Evolutionary conservation across 1,284 basidiomycete species (phyloP).

Genomic region (Trichosporon sp.): DNA sequence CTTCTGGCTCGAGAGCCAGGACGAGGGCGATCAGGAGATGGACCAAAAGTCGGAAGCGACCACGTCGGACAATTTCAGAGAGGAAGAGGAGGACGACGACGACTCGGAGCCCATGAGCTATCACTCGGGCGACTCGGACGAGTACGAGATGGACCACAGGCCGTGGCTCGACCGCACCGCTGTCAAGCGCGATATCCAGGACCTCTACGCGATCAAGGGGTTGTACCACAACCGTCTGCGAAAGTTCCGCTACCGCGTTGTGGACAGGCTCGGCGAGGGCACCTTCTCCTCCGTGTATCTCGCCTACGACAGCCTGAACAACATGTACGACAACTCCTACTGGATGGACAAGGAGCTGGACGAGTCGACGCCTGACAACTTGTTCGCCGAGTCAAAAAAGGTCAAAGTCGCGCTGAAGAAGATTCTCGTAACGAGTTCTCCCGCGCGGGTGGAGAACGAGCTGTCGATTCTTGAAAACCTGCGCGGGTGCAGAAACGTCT

Average conservation of each 20-base stretch:
- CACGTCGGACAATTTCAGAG: not conserved
- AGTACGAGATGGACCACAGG: conserved; percentile 45
- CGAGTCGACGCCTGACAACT: conserved; percentile 23
- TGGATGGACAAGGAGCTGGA: conserved; percentile 62
- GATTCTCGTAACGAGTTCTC: conserved; percentile 94
- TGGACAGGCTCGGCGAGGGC: conserved; percentile 89
- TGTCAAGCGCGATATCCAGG: conserved; percentile 67
- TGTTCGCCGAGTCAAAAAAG: conserved; percentile 2
- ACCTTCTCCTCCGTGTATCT: conserved; percentile 99
- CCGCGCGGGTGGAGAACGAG: conserved; percentile 88
- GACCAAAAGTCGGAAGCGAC: not conserved
- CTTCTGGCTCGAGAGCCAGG: conserved; percentile 32
- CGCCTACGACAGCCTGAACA: conserved; percentile 71
- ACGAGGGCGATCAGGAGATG: conserved; percentile 14
- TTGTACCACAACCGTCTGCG: conserved; percentile 9
- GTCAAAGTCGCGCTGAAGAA: conserved; percentile 91
- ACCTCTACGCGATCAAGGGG: conserved; percentile 38
- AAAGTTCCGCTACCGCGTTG: conserved; percentile 60
- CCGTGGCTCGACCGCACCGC: conserved; percentile 65
- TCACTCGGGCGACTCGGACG: conserved; percentile 44
- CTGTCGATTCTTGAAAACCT: conserved; percentile 82
- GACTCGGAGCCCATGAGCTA: conserved; percentile 24
- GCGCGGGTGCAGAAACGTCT: conserved; percentile 70
- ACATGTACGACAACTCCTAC: conserved; percentile 70
- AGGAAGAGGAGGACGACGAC: conserved; percentile 17